phyloP scores from a whole-genome alignment of 257 asterid species.

The Nicotiana obtusifolia region DNA sequence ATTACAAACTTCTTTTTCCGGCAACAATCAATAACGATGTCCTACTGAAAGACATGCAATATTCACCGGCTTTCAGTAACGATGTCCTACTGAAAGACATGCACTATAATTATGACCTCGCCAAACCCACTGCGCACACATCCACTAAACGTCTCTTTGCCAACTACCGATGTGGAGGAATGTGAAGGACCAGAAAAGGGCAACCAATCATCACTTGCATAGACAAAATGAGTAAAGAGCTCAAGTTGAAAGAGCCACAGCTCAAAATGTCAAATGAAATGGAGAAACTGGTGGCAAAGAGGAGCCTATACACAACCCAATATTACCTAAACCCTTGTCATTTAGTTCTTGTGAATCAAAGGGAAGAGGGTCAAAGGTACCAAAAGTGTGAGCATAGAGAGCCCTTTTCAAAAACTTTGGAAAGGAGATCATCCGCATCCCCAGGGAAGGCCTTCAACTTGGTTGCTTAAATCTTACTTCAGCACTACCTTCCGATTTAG shows the following conservation, averaged over 20 bases:
- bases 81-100: not conserved
- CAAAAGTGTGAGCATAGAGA: not conserved
- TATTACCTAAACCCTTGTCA: conserved; percentile 1
- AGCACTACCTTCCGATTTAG: not conserved
- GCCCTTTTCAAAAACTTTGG: not conserved
- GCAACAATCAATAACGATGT: not conserved
- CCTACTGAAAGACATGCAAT: not conserved
- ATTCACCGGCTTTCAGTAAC: not conserved
- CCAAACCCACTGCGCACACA: not conserved
- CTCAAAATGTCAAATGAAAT: conserved; percentile 2
- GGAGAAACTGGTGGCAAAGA: not conserved
- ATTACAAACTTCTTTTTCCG: not conserved
- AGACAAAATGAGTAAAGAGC: not conserved
- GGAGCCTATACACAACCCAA: not conserved
- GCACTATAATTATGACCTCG: not conserved
- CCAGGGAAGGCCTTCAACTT: not conserved
- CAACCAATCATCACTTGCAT: conserved; percentile 2
- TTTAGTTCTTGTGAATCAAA: not conserved
- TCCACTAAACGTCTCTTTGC: not conserved
- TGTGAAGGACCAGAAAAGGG: not conserved
- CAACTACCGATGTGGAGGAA: not conserved
- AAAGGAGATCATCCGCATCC: conserved; percentile 1
- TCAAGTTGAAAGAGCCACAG: not conserved
- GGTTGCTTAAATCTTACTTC: not conserved
- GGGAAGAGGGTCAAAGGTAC: not conserved